Base-by-base conservation (phyloP, 2,329 filamentous ascomycete genomes). In the Fusarium odoratissimum region DNA sequence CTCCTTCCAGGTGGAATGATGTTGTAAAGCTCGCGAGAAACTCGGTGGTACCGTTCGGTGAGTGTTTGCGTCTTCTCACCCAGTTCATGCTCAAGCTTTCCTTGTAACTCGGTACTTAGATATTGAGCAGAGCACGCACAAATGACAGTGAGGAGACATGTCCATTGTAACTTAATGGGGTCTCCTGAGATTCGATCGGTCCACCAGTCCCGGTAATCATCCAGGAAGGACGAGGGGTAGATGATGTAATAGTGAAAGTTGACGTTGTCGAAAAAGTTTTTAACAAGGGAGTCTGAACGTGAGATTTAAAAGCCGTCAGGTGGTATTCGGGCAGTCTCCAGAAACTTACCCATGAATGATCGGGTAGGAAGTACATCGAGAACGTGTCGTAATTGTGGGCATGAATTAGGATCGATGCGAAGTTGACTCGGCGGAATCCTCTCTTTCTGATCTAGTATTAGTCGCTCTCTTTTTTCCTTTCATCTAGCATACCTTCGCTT, bases 401-500 rank as follows among this genome's bases (percentile, higher is more conserved):
- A 42, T 42, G n/a, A 42, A 5, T 42, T 42, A 16, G 14, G 40
- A 23, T 23, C 40, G 6, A 42, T 23, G 9, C 13, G 14, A 11
- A 9, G 40, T 42, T 42, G n/a, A 17, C n/a, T 23, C 1, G n/a
- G 14, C n/a, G 9, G 14, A 16, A 6, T 42, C 40, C 1, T 23
- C n/a, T 42, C n/a, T 42, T 23, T 42, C 40, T 42, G 14, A 11
- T 42, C 1, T 23, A 42, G 6, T 42, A 23, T 42, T 42, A 42
- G 40, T 23, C n/a, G 8, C 40, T 23, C 6, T 23, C 14, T 6
- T 11, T 23, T 23, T 23, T 0, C 40, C n/a, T 11, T 23, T 23
- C 14, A 0, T 23, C 14, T 42, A 11, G n/a, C n/a, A 4, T 42
- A 42, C 40, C 5, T 23, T 11, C 14, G 1, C 9, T 7, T 23